These are phyloP conservation scores for Ogataea neopini DNA, from an alignment of 805 yeast genomes.

Conservation along the genomic window DNA sequence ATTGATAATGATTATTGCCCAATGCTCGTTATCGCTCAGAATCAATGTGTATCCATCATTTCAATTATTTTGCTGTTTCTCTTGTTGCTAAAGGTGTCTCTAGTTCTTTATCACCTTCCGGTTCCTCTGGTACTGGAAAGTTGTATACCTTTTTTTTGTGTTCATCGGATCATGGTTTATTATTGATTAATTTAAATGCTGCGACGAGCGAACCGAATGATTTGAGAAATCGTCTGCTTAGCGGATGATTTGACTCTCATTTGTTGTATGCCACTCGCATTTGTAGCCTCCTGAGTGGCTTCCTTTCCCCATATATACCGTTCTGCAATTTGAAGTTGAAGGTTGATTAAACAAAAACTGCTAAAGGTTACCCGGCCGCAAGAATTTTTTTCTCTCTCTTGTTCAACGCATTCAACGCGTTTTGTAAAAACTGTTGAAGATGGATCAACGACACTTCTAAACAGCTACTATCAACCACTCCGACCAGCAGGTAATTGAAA, in stretches of 20 bases:
- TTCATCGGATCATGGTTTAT: conserved; percentile 13
- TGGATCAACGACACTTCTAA: neutral
- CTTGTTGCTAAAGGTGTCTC: conserved; percentile 12
- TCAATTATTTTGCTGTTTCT: conserved; percentile 7
- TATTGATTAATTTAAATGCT: conserved; percentile 8
- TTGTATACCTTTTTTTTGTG: neutral
- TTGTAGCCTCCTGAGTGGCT: too few species aligned
- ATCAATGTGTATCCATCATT: conserved; percentile 1
- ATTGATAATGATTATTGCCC: neutral
- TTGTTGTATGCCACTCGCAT: too few species aligned
- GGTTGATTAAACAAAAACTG: too few species aligned
- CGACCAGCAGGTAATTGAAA: too few species aligned
- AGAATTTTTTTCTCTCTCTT: neutral
- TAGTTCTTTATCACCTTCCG: conserved; percentile 6
- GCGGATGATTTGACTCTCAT: too few species aligned
- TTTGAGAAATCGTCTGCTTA: neutral
- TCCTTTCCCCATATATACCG: neutral
- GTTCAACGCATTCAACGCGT: conserved; percentile 5
- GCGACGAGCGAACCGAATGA: neutral
- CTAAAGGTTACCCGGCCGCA: conserved; percentile 8
- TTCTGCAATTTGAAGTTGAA: too few species aligned
- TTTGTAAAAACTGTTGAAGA: neutral
- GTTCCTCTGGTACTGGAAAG: neutral
- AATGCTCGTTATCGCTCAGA: too few species aligned
- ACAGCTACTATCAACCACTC: too few species aligned